phyloP scores from a whole-genome alignment of 2,329 filamentous ascomycete genomes.

The Aspergillus sclerotialis region DNA sequence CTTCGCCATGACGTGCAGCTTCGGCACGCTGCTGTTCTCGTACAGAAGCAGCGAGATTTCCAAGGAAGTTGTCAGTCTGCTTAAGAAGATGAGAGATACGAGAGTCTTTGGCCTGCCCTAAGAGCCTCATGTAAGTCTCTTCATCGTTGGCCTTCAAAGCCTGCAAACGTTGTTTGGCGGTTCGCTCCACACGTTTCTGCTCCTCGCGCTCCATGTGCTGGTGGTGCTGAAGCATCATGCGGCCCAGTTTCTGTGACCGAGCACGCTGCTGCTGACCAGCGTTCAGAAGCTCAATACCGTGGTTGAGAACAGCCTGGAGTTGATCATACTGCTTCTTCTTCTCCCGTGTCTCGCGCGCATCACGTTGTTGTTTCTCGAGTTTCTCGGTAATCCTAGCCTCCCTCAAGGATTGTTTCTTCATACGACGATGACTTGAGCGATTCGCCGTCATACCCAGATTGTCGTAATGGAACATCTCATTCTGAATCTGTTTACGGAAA shows the following conservation, averaged over 20 bases:
- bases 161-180: slow-evolving; percentile 98
- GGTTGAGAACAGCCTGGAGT: slow-evolving; percentile 75
- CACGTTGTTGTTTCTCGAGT: slow-evolving; percentile 96
- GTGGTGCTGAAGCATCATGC: slow-evolving; percentile 82
- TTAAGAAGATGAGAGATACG: slow-evolving; percentile 96
- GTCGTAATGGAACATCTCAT: slow-evolving; percentile 90
- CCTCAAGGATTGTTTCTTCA: slow-evolving; percentile 94
- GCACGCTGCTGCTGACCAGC: slow-evolving; percentile 60
- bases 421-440: slow-evolving; percentile 77
- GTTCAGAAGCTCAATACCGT: slow-evolving; percentile 69
- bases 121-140: slow-evolving; percentile 94
- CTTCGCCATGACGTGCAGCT: slow-evolving; percentile 69
- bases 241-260: slow-evolving; percentile 79
- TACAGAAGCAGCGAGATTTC: slow-evolving; percentile 89
- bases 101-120: slow-evolving; percentile 97
- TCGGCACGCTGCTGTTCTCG: slow-evolving; percentile 86
- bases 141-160: slow-evolving; percentile 98
- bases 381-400: slow-evolving; percentile 98
- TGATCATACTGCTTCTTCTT: slow-evolving; percentile 97
- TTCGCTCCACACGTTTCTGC: slow-evolving; percentile 95
- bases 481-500: slow-evolving; percentile 77
- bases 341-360: slow-evolving; percentile 90
- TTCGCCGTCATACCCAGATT: slow-evolving; percentile 97
- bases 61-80: slow-evolving; percentile 95
- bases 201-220: slow-evolving; percentile 98